Evolutionary conservation across 495 filamentous ascomycete species (phyloP), one percentile per base, ranked within the genome.

Genomic region (Cryomyces minteri): DNA sequence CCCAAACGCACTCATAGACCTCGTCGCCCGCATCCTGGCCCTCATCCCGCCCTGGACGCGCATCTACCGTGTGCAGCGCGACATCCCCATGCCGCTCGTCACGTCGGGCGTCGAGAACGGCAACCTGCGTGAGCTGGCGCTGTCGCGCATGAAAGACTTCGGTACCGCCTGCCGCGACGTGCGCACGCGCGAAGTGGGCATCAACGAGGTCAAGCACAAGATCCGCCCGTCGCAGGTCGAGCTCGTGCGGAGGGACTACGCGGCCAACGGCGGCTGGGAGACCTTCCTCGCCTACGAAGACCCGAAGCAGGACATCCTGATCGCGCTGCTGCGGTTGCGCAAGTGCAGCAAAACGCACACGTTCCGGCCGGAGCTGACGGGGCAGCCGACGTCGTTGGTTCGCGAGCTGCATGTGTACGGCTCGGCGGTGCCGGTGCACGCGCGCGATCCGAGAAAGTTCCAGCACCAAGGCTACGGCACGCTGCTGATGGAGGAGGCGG

Each of bases 191-290:
- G 90, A 98, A 66, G 90, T 98, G 44, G 90, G 90, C 41, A 84
- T 98, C 64, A 95, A 96, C 59, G 90, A 98, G 62, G 88, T 98
- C 48, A 96, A 96, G 64, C 76, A 98, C 66, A 95, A 94, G 68
- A 94, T 96, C 52, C 76, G 90, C 6, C 90, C 90, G 0, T 87
- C 84, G 48, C 90, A 98, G 62, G 82, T 98, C 46, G 90, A 98
- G 68, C 78, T 96, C 33, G 78, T 96, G n/a, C 82, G 90, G 30
- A 75, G 90, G 39, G 90, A 98, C 66, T 98, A 98, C 59, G 70
- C 76, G 0, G 90, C 90, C 45, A 98, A 96, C 58, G 84, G 80
- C 18, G 92, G 90, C 10, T 98, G 90, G 90, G 90, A 98, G 63
- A 96, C 92, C 0, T 98, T 98, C 63, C 65, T 98, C 5, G 87